A percentile compares a stretch with the other conserved stretches of the same genome.
phyloP scores from a whole-genome alignment of 345 rosid genomes.

The Pugionium dolabratum region DNA sequence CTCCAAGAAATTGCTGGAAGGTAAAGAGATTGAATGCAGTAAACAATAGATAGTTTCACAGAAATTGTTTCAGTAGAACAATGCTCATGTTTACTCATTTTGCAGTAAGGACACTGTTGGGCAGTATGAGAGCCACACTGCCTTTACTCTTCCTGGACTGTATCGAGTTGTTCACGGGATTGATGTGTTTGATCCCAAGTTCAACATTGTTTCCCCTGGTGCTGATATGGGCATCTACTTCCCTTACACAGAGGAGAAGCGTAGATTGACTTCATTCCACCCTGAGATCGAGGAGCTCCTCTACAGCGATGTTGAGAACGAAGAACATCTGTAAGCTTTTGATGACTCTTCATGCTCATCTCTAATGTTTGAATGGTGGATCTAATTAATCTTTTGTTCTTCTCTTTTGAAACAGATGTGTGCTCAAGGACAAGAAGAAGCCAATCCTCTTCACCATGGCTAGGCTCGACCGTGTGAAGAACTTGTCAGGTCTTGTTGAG shows the following conservation, averaged over 20 bases:
- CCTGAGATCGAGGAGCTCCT: constrained; percentile 72
- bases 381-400: too few species aligned
- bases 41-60: background rate
- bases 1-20: constrained; percentile 97
- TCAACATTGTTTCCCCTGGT: constrained; percentile 89
- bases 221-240: constrained; percentile 80
- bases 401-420: constrained; percentile 53
- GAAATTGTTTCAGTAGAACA: background rate
- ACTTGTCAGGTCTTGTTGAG: constrained; percentile 76
- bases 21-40: constrained; percentile 37
- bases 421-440: constrained; percentile 68
- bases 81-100: background rate
- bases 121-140: constrained; percentile 84
- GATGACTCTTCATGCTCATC: background rate
- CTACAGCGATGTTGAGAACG: constrained; percentile 66
- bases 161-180: constrained; percentile 84
- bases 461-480: constrained; percentile 87
- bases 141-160: constrained; percentile 76
- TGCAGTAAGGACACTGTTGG: constrained; percentile 79
- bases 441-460: constrained; percentile 92
- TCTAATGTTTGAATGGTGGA: background rate
- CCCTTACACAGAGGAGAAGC: constrained; percentile 57
- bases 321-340: constrained; percentile 68
- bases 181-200: constrained; percentile 76
- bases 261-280: constrained; percentile 64